Base-by-base conservation (phyloP, 345 rosid genomes). In the Eucalyptus lansdowneana region DNA sequence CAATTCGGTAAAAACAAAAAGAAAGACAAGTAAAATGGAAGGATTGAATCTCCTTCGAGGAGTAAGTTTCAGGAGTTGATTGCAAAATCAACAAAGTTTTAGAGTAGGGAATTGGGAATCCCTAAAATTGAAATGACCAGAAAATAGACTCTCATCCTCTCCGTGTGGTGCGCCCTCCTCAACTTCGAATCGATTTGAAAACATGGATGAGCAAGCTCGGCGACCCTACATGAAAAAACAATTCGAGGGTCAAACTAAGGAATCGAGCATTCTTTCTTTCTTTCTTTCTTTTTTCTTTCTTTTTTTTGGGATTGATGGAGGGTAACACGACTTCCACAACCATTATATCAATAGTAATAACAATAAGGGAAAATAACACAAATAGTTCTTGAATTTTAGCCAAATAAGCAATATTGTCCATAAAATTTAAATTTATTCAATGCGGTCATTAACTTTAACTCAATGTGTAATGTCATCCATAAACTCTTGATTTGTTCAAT, bases 261-360 rank as follows among this genome's bases (percentile, higher is more conserved):
- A 69, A 34, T 4, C 4, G 2, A 37, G 45, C n/a, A 29, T 12
- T 8, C 0, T 67, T 65, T n/a, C 31, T 25, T n/a, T 65, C 3
- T n/a, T 14, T 67, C 0, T n/a, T 14, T 25, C 31, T 25, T n/a
- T 65, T 2, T n/a, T 14, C n/a, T 0, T n/a, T 14, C 11, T 25
- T 58, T 29, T 13, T 12, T 62, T 12, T 62, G 49, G 17, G 11
- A 17, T 69, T 34, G 44, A 69, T 69, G 13, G 80, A 15, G 80
- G 25, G 40, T 37, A 37, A 6, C 25, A 72, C 25, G 22, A 72
- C 14, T 72, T 37, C 81, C 45, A 37, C 14, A 37, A 21, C 1
- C 47, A 21, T 37, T 19, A 1, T 19, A 37, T 72, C 83, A 10
- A 37, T 72, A 19, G 45, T 37, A 17, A 12, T 60, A 60, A 60